Evolutionary conservation across 2,329 filamentous ascomycete genomes (phyloP).

Genomic region (Mycocentrospora acerina): DNA sequence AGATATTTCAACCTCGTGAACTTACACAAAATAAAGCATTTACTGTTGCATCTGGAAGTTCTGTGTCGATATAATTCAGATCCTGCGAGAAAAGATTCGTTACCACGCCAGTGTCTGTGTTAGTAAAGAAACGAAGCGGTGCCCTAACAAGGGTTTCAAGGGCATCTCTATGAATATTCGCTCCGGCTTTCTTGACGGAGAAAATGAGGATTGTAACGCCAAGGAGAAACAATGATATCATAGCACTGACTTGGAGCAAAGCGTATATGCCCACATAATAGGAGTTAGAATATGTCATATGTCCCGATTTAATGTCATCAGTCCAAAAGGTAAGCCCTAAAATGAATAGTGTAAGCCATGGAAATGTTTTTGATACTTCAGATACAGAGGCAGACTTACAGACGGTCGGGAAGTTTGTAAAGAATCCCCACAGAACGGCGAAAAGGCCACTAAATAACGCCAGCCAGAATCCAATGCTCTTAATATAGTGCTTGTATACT

Average conservation of each 20-base stretch:
- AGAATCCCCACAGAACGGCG: constrained; percentile 9
- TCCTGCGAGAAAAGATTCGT: constrained; percentile 39
- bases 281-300: constrained; percentile 3
- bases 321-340: constrained; percentile 17
- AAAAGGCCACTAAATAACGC: constrained; percentile 3
- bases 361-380: too few relatives aligned
- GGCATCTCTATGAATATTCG: constrained; percentile 48
- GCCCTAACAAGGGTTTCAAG: constrained; percentile 29
- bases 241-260: constrained; percentile 8
- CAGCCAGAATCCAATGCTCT: constrained; percentile 8
- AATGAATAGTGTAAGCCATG: too few relatives aligned
- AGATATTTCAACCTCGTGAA: too few relatives aligned
- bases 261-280: constrained; percentile 17
- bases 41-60: constrained; percentile 28
- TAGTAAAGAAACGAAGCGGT: constrained; percentile 14
- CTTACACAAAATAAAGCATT: constrained; percentile 6
- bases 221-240: constrained; percentile 9
- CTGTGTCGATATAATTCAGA: constrained; percentile 44
- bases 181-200: constrained; percentile 29
- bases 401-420: constrained; percentile 12
- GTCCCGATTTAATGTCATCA: constrained; percentile 2
- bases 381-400: too few relatives aligned
- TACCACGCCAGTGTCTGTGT: constrained; percentile 14
- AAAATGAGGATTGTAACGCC: constrained; percentile 37
- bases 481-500: constrained; percentile 16